Evolutionary conservation across 148 eudicot species (phyloP).

Genomic region (Nepenthes gracilis): DNA sequence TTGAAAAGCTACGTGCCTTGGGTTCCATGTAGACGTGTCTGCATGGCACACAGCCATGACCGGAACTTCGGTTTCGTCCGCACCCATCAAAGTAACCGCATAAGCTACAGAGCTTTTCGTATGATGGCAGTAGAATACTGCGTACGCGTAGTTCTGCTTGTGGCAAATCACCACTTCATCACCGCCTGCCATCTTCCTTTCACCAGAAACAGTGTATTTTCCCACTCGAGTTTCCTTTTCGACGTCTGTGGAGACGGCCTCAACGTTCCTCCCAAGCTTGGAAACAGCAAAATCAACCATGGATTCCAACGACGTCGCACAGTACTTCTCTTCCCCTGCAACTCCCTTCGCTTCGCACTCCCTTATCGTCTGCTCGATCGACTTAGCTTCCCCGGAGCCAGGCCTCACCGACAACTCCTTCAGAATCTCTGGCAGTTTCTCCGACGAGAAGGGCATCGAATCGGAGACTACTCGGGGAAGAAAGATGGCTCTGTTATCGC

Average conservation of each 20-base stretch:
- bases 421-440: conserved; percentile 23
- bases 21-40: conserved; percentile 62
- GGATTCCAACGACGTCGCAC: conserved; percentile 64
- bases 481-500: conserved; percentile 18
- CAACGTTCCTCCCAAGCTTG: conserved; percentile 29
- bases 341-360: conserved; percentile 36
- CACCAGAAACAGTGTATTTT: conserved; percentile 2
- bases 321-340: conserved; percentile 30
- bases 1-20: conserved; percentile 48
- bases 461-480: conserved; percentile 32
- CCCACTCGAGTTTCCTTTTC: conserved; percentile 11
- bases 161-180: conserved; percentile 36
- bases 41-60: conserved; percentile 51
- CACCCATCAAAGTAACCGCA: conserved; percentile 22
- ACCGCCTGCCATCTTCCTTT: conserved; percentile 4
- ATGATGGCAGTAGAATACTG: conserved; percentile 58
- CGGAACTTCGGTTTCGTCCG: conserved; percentile 22
- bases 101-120: conserved; percentile 25
- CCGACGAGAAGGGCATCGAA: conserved; percentile 52
- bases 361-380: conserved; percentile 28
- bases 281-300: conserved; percentile 53
- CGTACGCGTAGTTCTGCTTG: conserved; percentile 39
- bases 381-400: conserved; percentile 28
- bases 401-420: conserved; percentile 27
- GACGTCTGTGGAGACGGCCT: conserved; percentile 25